phyloP scores from a whole-genome alignment of 495 filamentous ascomycete genomes.

The Thozetella sp. region DNA sequence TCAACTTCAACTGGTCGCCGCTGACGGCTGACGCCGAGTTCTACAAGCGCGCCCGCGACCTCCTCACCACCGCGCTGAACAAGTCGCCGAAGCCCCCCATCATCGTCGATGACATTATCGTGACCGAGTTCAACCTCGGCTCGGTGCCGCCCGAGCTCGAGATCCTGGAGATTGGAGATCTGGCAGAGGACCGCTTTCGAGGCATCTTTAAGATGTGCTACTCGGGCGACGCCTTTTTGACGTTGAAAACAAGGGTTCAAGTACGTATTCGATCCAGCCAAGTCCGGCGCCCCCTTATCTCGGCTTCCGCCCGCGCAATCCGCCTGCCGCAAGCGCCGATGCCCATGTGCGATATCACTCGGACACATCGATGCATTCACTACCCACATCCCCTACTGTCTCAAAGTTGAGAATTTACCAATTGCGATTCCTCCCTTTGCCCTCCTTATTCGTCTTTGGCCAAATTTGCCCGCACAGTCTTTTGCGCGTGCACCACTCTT shows the following conservation, averaged over 20 bases:
- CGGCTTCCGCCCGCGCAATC: neutral
- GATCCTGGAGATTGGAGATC: conserved; percentile 94
- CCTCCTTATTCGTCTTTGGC: conserved; percentile 3
- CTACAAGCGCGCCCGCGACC: conserved; percentile 88
- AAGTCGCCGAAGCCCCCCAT: conserved; percentile 98
- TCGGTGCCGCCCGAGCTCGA: conserved; percentile 90
- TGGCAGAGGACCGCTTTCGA: conserved; percentile 95
- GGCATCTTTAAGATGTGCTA: conserved; percentile 99
- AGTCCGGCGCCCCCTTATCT: too few relatives aligned
- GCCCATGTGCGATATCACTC: too few relatives aligned
- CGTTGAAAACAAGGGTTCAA: conserved; percentile 91
- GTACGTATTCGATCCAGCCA: conserved; percentile 48
- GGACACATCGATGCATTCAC: too few relatives aligned
- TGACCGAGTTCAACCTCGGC: conserved; percentile 95
- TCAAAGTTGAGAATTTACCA: too few relatives aligned
- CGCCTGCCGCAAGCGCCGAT: too few relatives aligned
- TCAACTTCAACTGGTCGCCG: conserved; percentile 99
- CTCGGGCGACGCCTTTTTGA: conserved; percentile 90
- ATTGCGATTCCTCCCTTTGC: neutral
- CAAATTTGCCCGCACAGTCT: neutral
- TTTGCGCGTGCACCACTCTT: neutral
- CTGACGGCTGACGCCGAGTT: conserved; percentile 91
- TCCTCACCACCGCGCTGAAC: conserved; percentile 93
- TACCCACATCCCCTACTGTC: too few relatives aligned
- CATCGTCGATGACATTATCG: conserved; percentile 98